Percentiles rank a stretch among this genome's conserved stretches.
phyloP scores from a whole-genome alignment of 805 yeast species.

The Jamesozyma rosinii region DNA sequence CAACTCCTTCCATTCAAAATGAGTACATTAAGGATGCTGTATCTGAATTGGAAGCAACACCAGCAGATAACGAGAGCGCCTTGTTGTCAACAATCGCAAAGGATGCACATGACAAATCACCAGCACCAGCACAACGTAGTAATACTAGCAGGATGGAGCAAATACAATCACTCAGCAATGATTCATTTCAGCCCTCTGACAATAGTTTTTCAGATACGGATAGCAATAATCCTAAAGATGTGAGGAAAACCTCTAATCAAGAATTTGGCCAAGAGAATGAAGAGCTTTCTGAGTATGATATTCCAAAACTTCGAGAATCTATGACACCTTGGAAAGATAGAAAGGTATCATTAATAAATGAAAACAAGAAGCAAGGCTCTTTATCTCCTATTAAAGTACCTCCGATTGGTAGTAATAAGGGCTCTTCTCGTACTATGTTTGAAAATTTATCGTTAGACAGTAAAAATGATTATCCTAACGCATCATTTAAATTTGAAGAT shows the following conservation, averaged over 20 bases:
- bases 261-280: background rate
- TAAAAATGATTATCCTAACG: background rate
- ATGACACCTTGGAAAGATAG: conserved; percentile 32
- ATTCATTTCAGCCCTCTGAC: background rate
- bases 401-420: background rate
- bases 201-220: background rate
- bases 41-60: background rate
- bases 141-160: background rate
- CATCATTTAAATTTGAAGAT: background rate
- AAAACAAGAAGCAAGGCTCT: background rate
- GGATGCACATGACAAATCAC: background rate
- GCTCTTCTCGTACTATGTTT: background rate
- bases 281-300: conserved; percentile 12
- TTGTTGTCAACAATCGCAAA: background rate
- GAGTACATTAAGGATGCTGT: background rate
- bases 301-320: conserved; percentile 31
- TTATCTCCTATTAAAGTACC: background rate
- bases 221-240: background rate
- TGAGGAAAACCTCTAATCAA: background rate
- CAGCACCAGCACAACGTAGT: background rate
- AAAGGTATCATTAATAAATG: background rate
- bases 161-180: background rate
- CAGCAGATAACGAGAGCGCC: background rate
- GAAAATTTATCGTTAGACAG: background rate
- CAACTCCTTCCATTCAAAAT: background rate